Conservation (phyloP, 768 basidiomycete species). For the Mycena capillaripes region DNA sequence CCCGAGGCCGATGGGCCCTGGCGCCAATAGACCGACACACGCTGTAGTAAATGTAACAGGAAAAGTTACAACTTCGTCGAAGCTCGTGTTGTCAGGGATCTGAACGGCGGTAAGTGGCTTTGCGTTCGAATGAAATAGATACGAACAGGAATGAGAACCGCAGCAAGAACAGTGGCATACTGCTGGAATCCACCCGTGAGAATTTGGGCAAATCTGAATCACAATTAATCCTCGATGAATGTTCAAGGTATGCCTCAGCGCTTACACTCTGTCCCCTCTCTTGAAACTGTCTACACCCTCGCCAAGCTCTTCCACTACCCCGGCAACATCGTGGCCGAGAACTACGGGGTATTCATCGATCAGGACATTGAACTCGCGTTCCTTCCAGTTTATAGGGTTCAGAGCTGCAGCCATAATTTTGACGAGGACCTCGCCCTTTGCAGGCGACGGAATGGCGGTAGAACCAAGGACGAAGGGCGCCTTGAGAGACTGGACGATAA, state of each 20-base stretch:
- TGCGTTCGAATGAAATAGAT: neutral
- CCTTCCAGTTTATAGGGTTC: conserved; percentile 53
- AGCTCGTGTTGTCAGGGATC: conserved; percentile 26
- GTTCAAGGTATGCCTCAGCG: neutral
- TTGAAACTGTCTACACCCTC: conserved; percentile 44
- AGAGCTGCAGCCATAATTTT: conserved; percentile 42
- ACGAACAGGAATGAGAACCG: conserved; percentile 3
- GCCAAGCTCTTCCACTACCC: conserved; percentile 48
- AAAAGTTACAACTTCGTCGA: conserved; percentile 31
- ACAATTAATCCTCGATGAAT: neutral
- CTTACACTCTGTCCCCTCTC: conserved; percentile 47
- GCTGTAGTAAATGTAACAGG: conserved; percentile 24
- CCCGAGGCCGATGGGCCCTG: conserved; percentile 27
- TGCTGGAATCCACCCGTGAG: conserved; percentile 17
- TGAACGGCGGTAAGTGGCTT: neutral
- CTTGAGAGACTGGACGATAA: conserved; percentile 12
- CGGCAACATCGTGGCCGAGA: conserved; percentile 53
- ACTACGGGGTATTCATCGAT: conserved; percentile 46
- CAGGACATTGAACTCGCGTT: conserved; percentile 37
- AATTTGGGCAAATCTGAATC: neutral
- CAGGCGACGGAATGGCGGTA: conserved; percentile 6
- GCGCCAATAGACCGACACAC: conserved; percentile 28
- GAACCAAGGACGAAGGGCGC: conserved; percentile 9
- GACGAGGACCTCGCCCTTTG: conserved; percentile 15
- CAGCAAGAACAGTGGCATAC: neutral